Conservation (phyloP, 2,329 filamentous ascomycete species). For the Cytospora mali region DNA sequence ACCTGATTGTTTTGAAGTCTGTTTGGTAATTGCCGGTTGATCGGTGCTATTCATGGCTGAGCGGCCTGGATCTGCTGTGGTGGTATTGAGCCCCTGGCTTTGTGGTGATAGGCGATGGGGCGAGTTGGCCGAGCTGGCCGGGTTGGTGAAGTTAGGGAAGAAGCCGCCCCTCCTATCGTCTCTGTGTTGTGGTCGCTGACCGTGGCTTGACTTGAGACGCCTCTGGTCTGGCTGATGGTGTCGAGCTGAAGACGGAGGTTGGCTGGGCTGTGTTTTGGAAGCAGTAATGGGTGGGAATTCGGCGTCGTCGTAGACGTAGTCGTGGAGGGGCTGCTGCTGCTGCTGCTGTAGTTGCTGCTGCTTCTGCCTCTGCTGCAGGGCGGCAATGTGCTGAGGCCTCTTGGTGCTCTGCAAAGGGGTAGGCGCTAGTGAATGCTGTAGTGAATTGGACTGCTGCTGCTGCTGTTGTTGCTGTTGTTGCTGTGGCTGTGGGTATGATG, state of each 20-base stretch:
- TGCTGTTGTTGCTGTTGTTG: too few relatives aligned
- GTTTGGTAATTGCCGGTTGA: slow-evolving; percentile 35
- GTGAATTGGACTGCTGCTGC: slow-evolving; percentile 14
- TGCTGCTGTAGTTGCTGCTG: slow-evolving; percentile 29
- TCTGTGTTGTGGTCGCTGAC: slow-evolving; percentile 45
- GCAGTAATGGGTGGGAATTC: slow-evolving; percentile 36
- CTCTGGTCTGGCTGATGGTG: slow-evolving; percentile 35
- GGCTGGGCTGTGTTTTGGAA: slow-evolving; percentile 30
- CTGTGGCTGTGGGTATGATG: slow-evolving; percentile 6
- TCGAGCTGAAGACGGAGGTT: slow-evolving; percentile 24
- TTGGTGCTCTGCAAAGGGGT: slow-evolving; percentile 19
- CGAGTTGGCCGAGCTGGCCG: slow-evolving; percentile 47
- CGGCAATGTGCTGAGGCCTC: slow-evolving; percentile 38
- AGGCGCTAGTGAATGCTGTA: slow-evolving; percentile 5
- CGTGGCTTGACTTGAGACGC: slow-evolving; percentile 35
- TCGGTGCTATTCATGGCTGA: slow-evolving; percentile 33
- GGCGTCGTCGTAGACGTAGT: slow-evolving; percentile 30
- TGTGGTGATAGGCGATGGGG: slow-evolving; percentile 40
- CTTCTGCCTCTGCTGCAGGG: slow-evolving; percentile 31
- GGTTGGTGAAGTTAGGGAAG: slow-evolving; percentile 54
- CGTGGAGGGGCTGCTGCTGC: slow-evolving; percentile 20
- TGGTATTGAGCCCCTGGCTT: slow-evolving; percentile 31
- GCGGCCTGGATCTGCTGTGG: slow-evolving; percentile 23
- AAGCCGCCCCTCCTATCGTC: slow-evolving; percentile 51
- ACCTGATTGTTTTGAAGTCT: slow-evolving; percentile 39